Conservation (phyloP, 2,329 filamentous ascomycete species). For the Plectosphaerella sp. region DNA sequence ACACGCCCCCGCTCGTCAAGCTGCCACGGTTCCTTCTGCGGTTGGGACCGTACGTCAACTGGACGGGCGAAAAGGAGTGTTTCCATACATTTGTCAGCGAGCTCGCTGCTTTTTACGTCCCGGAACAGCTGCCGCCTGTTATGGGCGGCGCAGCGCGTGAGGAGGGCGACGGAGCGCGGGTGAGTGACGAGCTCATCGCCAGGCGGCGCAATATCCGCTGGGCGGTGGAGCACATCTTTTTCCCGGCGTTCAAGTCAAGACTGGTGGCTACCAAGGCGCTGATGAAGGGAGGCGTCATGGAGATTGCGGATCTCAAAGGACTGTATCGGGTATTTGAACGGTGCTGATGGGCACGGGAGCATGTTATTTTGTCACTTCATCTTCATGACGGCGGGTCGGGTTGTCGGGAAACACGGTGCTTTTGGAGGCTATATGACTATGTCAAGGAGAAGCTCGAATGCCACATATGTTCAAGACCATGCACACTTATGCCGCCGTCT, state of each 20-base stretch:
- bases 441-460: too few relatives aligned
- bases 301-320: conserved; percentile 88
- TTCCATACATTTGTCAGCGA: conserved; percentile 84
- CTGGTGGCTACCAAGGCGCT: conserved; percentile 77
- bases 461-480: too few relatives aligned
- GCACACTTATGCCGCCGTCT: conserved; percentile 1
- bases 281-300: conserved; percentile 69
- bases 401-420: too few relatives aligned
- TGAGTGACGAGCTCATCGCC: conserved; percentile 43
- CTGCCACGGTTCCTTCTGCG: conserved; percentile 83
- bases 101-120: conserved; percentile 84
- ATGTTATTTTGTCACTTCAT: too few relatives aligned
- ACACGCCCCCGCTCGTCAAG: conserved; percentile 80
- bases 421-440: too few relatives aligned
- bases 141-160: conserved; percentile 13
- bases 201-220: conserved; percentile 67
- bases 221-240: conserved; percentile 79
- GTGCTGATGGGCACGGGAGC: conserved; percentile 50
- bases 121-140: conserved; percentile 68
- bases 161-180: conserved; percentile 21
- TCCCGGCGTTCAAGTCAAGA: conserved; percentile 80
- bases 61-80: conserved; percentile 78
- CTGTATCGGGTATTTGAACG: conserved; percentile 93
- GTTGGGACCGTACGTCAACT: conserved; percentile 83
- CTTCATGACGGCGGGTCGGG: too few relatives aligned